Percentiles rank a stretch among this genome's conserved stretches.
Evolutionary conservation across 1,284 basidiomycete genomes (phyloP).

Genomic region (Mycena sp.): DNA sequence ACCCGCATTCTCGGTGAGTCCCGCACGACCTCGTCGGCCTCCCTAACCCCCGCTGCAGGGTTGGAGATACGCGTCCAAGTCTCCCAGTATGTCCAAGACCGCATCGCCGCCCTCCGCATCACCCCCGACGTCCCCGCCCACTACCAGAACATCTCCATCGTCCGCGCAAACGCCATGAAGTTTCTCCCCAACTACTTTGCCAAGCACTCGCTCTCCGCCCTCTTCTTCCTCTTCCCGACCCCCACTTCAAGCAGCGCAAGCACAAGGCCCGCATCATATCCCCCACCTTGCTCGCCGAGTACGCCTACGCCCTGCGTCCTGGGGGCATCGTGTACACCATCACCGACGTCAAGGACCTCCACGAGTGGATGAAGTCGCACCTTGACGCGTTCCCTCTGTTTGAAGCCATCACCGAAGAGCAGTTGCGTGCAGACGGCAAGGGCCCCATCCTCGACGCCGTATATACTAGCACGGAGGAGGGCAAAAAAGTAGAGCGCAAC

Average conservation of each 20-base stretch:
- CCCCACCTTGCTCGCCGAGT: slow-evolving; percentile 92
- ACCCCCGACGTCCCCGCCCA: slow-evolving; percentile 46
- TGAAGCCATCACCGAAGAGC: slow-evolving; percentile 78
- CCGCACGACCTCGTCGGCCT: slow-evolving; percentile 2
- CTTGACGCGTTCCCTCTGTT: slow-evolving; percentile 90
- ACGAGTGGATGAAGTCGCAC: slow-evolving; percentile 96
- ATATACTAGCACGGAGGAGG: slow-evolving; percentile 91
- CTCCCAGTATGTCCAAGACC: slow-evolving; percentile 95
- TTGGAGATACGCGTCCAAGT: slow-evolving; percentile 98
- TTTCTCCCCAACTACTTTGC: slow-evolving; percentile 97
- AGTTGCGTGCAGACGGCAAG: slow-evolving; percentile 76
- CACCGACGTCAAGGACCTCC: slow-evolving; percentile 95
- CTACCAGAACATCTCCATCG: slow-evolving; percentile 94
- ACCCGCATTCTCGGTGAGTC: slow-evolving; percentile 61
- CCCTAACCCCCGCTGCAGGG: slow-evolving; percentile 56
- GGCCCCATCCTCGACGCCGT: slow-evolving; percentile 85
- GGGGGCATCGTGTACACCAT: slow-evolving; percentile 98
- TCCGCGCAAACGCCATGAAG: slow-evolving; percentile 98
- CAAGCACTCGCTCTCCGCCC: slow-evolving; percentile 89
- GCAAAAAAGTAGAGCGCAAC: slow-evolving; percentile 96
- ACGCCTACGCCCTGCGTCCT: slow-evolving; percentile 91
- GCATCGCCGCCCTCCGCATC: slow-evolving; percentile 88
- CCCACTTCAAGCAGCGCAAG: slow-evolving; percentile 98
- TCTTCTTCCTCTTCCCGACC: slow-evolving; percentile 99
- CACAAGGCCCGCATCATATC: slow-evolving; percentile 99